phyloP scores from a whole-genome alignment of 306 rosid species.

The Dryas alaskensis region DNA sequence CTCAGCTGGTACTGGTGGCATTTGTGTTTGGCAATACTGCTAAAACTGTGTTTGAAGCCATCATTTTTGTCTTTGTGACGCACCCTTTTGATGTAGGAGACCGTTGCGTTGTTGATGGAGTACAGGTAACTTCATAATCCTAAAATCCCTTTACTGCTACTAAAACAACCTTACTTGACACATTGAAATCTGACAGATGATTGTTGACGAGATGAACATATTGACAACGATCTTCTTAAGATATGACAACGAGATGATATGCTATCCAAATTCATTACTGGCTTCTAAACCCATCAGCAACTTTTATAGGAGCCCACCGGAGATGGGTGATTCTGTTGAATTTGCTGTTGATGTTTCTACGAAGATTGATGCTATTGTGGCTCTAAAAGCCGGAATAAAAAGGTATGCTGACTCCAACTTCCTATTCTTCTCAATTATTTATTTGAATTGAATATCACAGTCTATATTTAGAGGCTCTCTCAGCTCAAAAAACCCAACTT shows the following conservation, averaged over 20 bases:
- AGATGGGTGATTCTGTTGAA: conserved; percentile 70
- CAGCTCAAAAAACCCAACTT: background rate
- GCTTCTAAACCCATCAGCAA: conserved; percentile 78
- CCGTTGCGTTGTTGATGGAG: conserved; percentile 83
- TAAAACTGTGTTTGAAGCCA: conserved; percentile 77
- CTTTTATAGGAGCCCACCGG: conserved; percentile 75
- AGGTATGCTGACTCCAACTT: conserved; percentile 35
- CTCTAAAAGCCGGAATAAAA: conserved; percentile 57
- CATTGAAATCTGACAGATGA: conserved; percentile 49
- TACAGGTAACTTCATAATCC: conserved; percentile 54
- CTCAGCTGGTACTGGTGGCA: conserved; percentile 66
- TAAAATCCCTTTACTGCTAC: background rate
- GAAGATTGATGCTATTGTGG: conserved; percentile 60
- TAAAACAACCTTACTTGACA: conserved; percentile 17
- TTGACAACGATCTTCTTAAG: conserved; percentile 71
- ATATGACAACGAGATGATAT: conserved; percentile 80
- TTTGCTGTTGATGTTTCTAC: conserved; percentile 69
- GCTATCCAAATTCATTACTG: conserved; percentile 82
- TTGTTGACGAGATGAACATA: conserved; percentile 92
- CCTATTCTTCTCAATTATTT: conserved; percentile 4
- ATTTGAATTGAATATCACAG: background rate
- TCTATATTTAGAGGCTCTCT: background rate
- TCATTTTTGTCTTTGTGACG: conserved; percentile 84
- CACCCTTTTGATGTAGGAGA: conserved; percentile 91
- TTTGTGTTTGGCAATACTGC: conserved; percentile 78